Evolutionary conservation across 2,329 filamentous ascomycete species (phyloP), one percentile per base, ranked within the genome.

Genomic region (Aspergillus pseudoviridinutans): DNA sequence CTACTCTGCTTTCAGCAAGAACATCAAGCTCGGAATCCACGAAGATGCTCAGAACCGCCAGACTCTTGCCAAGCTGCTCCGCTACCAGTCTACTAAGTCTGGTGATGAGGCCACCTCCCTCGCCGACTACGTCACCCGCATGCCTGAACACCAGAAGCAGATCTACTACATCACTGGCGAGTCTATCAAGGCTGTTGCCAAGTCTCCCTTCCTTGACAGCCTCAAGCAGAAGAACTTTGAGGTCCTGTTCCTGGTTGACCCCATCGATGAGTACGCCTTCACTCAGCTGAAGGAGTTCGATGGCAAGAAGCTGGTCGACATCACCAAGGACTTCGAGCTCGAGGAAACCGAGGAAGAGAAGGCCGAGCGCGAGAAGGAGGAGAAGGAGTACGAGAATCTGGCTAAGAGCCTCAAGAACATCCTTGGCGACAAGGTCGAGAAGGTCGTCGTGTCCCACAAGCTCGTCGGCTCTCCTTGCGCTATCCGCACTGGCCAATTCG

Each of bases 111-210:
- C 84, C 74, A 97, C 93, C 69, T 99, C 94, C 56, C 90, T 99
- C 76, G 78, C 88, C 62, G 94, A 99, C 89, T 99, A 99, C 81
- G 85, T 97, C 78, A 97, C 94, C 68, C 94, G 94, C 82, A 99
- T 99, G 94, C 89, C 91, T 60, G 93, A 97, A 86, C 93, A 97
- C 86, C 94, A 99, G 88, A 97, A 97, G 89, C 92, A 99, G 83
- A 92, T 99, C 82, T 99, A 99, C 89, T 99, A 97, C 91, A 99
- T 99, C 86, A 99, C 94, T 64, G 94, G 94, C 82, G 94, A 99
- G 88, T 96, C 93, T 58, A 88, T 96, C 83, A 97, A 97, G 87
- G 94, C 94, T 68, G 94, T 99, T 68, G 82, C 88, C 79, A 95
- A 96, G 86, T 99, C 94, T 69, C 94, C 94, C 72, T 99, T 99